phyloP scores from a whole-genome alignment of 2,329 filamentous ascomycete genomes.

The Pseudocercospora musae region DNA sequence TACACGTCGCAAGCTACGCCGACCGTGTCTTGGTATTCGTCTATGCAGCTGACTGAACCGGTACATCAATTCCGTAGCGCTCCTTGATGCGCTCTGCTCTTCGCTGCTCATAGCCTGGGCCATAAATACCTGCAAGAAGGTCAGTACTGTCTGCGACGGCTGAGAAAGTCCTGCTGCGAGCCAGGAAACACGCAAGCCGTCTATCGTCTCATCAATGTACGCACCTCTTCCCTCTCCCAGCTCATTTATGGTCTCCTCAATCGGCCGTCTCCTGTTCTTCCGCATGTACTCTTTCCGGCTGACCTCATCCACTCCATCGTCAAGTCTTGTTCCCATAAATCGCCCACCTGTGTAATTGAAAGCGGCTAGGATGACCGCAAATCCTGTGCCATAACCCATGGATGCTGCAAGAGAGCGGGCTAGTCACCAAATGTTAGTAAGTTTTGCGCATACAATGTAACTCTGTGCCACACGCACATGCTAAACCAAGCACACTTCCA shows the following conservation, averaged over 20 bases:
- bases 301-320: constrained; percentile 66
- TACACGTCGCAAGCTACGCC: constrained; percentile 3
- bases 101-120: constrained; percentile 79
- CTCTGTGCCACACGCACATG: constrained; percentile 54
- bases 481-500: constrained; percentile 69
- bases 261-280: constrained; percentile 68
- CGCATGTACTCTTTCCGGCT: constrained; percentile 71
- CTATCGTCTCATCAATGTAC: constrained; percentile 13
- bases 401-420: constrained; percentile 64
- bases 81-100: constrained; percentile 77
- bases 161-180: neutral
- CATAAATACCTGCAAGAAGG: constrained; percentile 64
- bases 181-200: neutral
- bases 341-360: constrained; percentile 67
- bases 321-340: constrained; percentile 52
- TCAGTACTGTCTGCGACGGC: neutral
- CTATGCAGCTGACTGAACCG: constrained; percentile 21
- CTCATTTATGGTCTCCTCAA: constrained; percentile 75
- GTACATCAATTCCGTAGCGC: constrained; percentile 81
- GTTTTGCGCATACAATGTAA: neutral
- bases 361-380: constrained; percentile 58
- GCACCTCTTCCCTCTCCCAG: constrained; percentile 85
- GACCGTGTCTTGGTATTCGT: neutral
- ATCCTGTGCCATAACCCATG: constrained; percentile 62
- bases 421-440: constrained; percentile 22